Evolutionary conservation across 139 green algal species (phyloP).

Genomic region (Chlamydomonas sp.): DNA sequence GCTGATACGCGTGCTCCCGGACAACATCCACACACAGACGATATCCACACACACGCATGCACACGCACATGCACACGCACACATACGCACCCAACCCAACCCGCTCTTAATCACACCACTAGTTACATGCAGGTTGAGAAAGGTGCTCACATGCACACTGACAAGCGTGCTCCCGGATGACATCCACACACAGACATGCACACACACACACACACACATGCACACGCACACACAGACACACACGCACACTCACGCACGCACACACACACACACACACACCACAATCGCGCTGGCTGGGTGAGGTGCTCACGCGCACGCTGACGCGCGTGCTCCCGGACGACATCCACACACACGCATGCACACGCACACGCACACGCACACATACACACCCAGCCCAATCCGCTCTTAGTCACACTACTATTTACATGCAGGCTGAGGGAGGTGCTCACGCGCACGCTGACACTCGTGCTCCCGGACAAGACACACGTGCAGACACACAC

Average conservation of each 20-base stretch:
- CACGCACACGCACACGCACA: not conserved
- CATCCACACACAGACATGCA: not conserved
- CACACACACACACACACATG: not conserved
- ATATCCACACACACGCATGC: not conserved
- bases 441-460: not conserved
- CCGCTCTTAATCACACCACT: no score
- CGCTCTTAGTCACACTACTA: no score
- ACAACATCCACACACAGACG: not conserved
- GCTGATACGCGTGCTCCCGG: not conserved
- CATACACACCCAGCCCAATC: not conserved
- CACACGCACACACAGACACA: not conserved
- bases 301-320: not conserved
- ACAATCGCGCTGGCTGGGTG: not conserved
- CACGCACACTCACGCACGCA: not conserved
- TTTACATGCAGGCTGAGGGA: not conserved
- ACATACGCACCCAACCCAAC: not conserved
- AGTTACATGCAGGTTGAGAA: slow-evolving; percentile 1
- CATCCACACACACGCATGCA: not conserved
- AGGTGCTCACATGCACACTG: not conserved
- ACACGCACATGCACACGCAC: not conserved
- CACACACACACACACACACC: not conserved
- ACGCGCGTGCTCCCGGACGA: not conserved
- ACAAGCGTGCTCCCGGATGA: not conserved
- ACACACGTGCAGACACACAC: not conserved
- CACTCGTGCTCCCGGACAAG: not conserved